Evolutionary conservation across 163 green algal genomes (phyloP), one percentile per base, ranked within the genome.

Genomic region (Chlamydomonas reinhardtii): DNA sequence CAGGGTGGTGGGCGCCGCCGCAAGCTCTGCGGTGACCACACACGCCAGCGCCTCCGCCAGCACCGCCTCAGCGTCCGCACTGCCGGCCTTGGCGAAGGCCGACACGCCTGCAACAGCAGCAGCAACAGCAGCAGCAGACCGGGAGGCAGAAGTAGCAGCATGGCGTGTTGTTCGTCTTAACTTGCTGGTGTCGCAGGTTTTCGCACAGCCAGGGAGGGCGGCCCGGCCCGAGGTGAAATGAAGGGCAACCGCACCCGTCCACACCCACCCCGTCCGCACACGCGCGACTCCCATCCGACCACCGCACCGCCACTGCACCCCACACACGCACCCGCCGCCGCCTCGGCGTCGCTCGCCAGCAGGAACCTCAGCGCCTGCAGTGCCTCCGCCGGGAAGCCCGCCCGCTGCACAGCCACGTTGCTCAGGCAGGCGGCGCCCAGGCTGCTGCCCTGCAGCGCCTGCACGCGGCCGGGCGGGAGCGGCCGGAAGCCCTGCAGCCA

Each of bases 321-420:
- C 27, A 0, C 39, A 16, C 3, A 24, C 68, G 37, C 65, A 79
- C 80, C 73, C 34, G 80, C 64, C 6, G 74, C 89, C 31, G 81
- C 66, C 48, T 77, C 24, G 37, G 15, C 4, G 31, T 80, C 65
- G 31, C 34, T 12, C 0, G 89, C 89, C 65, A 90, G 34, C 64
- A 94, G 83, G 88, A 89, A 94, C 2, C 90, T 69, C 35, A 92
- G 73, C 8, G 86, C 90, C 69, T 93, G 87, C 69, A 94, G 90
- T 1, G 90, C 92, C 34, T 84, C 76, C 20, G 76, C 56, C 2
- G 90, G 84, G 39, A 93, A 91, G 34, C 92, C 92, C 16, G 52
- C 73, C 1, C 90, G 88, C 35, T 83, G 79, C 22, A 95, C 73
- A 4, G 64, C 69, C 54, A 95, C 92, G 88, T 95, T 77, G 37